Evolutionary conservation across 495 filamentous ascomycete species (phyloP).

Genomic region (Bacidia gigantensis): DNA sequence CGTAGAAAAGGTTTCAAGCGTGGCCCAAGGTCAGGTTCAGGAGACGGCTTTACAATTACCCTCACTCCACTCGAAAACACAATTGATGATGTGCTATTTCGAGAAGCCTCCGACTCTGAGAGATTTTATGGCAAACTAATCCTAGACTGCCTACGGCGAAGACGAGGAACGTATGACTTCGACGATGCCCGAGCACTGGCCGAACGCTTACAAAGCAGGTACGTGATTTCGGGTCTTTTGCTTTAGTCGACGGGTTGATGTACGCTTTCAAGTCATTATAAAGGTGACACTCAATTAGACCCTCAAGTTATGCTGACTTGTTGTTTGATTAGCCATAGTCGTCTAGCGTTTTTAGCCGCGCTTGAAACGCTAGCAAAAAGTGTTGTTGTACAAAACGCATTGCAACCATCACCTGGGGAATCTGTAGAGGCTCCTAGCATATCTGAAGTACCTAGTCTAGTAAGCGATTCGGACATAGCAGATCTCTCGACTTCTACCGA

Average conservation of each 20-base stretch:
- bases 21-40: not conserved
- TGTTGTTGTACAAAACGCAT: not conserved
- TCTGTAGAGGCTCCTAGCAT: not conserved
- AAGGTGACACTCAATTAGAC: too few relatives aligned
- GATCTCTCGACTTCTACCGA: not conserved
- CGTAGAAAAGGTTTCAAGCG: not conserved
- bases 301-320: too few relatives aligned
- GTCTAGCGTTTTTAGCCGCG: not conserved
- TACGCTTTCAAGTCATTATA: too few relatives aligned
- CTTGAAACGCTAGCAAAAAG: not conserved
- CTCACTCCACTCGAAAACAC: not conserved
- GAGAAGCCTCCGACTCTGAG: not conserved
- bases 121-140: not conserved
- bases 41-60: not conserved
- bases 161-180: not conserved
- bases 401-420: not conserved
- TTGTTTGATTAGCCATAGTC: not conserved
- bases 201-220: not conserved
- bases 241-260: too few relatives aligned
- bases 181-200: not conserved
- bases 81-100: not conserved
- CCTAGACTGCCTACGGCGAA: not conserved
- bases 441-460: not conserved
- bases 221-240: not conserved
- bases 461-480: not conserved